Evolutionary conservation across 768 basidiomycete genomes (phyloP).

Genomic region (Kwoniella newhampshirensis): DNA sequence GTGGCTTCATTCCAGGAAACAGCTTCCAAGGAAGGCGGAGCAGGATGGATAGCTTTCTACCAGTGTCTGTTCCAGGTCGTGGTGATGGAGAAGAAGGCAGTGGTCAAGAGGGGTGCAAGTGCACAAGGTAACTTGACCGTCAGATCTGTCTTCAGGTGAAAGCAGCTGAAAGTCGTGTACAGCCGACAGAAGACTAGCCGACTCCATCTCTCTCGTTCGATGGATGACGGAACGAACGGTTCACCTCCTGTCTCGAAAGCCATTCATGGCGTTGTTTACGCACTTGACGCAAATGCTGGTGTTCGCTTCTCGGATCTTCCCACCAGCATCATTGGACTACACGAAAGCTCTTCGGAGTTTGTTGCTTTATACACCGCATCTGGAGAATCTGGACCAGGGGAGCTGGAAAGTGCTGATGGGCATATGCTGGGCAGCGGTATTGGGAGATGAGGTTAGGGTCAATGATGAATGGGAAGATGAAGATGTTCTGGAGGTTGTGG

Average conservation of each 20-base stretch:
- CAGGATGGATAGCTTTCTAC: conserved; percentile 66
- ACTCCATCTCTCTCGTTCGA: conserved; percentile 67
- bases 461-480: conserved; percentile 51
- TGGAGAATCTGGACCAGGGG: conserved; percentile 68
- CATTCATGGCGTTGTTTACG: conserved; percentile 62
- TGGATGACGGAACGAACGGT: conserved; percentile 70
- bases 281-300: conserved; percentile 68
- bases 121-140: conserved; percentile 30
- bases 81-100: conserved; percentile 62
- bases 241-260: conserved; percentile 61
- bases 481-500: conserved; percentile 35
- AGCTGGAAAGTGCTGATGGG: conserved; percentile 70
- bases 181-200: conserved; percentile 62
- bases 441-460: conserved; percentile 60
- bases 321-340: conserved; percentile 73
- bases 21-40: conserved; percentile 44
- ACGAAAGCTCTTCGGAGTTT: conserved; percentile 71
- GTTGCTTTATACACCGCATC: conserved; percentile 68
- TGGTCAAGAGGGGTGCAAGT: conserved; percentile 53
- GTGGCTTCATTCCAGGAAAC: conserved; percentile 58
- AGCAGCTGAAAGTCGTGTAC: conserved; percentile 41
- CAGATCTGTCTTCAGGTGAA: neutral
- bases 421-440: conserved; percentile 72
- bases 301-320: conserved; percentile 60
- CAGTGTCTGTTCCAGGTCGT: conserved; percentile 71